phyloP scores from a whole-genome alignment of 1,284 basidiomycete genomes.

The Leccinum ponderosum region DNA sequence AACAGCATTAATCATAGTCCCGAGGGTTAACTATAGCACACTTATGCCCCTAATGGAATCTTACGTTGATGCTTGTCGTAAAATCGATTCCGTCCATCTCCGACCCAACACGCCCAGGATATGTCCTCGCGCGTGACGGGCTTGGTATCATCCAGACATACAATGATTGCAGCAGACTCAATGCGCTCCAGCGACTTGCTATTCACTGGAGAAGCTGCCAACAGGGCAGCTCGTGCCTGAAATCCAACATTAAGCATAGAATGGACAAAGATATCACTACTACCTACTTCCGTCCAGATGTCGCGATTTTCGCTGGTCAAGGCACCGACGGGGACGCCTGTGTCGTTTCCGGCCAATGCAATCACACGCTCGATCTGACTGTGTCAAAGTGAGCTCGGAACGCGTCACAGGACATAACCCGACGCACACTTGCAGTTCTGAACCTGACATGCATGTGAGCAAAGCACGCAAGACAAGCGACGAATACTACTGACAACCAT shows the following conservation, averaged over 20 bases:
- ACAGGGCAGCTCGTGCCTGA: constrained; percentile 65
- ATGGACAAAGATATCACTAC: not conserved
- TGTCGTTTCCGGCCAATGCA: constrained; percentile 58
- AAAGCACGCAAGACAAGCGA: not conserved
- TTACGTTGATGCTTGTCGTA: constrained; percentile 96
- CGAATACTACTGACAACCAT: constrained; percentile 66
- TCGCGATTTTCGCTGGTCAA: constrained; percentile 91
- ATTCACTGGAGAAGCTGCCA: constrained; percentile 69
- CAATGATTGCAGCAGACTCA: constrained; percentile 87
- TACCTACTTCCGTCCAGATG: constrained; percentile 78
- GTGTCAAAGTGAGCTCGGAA: constrained; percentile 6
- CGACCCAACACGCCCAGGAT: constrained; percentile 88
- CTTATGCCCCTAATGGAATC: constrained; percentile 29
- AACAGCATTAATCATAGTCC: too few relatives aligned
- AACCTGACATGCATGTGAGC: constrained; percentile 50
- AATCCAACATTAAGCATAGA: not conserved
- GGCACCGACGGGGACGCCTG: constrained; percentile 72
- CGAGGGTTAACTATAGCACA: constrained; percentile 1
- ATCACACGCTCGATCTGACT: constrained; percentile 84
- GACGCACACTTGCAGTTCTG: constrained; percentile 72
- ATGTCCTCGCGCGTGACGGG: constrained; percentile 84
- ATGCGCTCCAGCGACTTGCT: constrained; percentile 74
- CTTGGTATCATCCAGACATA: constrained; percentile 82
- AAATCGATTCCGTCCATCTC: constrained; percentile 91
- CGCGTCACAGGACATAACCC: not conserved